Conservation (phyloP, 306 rosid species). For the Rosa multiflora region DNA sequence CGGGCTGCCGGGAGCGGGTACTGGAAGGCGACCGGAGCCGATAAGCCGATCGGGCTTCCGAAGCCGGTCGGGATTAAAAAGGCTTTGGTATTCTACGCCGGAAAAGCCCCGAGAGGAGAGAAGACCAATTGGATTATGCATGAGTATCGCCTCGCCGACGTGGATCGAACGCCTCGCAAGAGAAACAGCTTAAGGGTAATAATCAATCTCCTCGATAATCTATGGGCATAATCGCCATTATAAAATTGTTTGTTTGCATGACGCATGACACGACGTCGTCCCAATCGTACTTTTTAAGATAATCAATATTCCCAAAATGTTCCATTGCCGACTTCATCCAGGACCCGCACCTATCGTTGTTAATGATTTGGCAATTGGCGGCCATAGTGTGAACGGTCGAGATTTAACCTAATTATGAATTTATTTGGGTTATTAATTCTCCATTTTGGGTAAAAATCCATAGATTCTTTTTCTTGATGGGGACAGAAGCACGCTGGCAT, state of each 20-base stretch:
- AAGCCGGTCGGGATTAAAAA: conserved; percentile 90
- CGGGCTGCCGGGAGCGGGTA: conserved; percentile 95
- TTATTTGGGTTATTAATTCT: neutral
- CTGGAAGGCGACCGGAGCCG: conserved; percentile 99
- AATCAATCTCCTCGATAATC: neutral
- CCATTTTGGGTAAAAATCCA: neutral
- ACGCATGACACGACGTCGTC: neutral
- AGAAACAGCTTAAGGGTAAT: conserved; percentile 87
- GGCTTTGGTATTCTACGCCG: conserved; percentile 88
- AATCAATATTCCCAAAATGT: too few relatives aligned
- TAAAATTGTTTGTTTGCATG: neutral
- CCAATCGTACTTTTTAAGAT: conserved; percentile 14
- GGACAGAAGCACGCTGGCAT: neutral
- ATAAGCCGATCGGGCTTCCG: conserved; percentile 84
- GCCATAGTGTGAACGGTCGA: conserved; percentile 11
- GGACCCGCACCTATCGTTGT: conserved; percentile 13
- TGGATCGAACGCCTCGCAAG: conserved; percentile 82
- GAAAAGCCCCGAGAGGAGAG: conserved; percentile 91
- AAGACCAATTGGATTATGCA: conserved; percentile 99
- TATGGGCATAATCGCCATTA: conserved; percentile 18
- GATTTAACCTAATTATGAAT: neutral
- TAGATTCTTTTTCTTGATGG: neutral
- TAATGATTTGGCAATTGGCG: neutral
- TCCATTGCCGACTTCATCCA: neutral
- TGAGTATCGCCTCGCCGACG: conserved; percentile 93